Evolutionary conservation across 768 basidiomycete genomes (phyloP).

Genomic region (Dacryopinax primogenitus): DNA sequence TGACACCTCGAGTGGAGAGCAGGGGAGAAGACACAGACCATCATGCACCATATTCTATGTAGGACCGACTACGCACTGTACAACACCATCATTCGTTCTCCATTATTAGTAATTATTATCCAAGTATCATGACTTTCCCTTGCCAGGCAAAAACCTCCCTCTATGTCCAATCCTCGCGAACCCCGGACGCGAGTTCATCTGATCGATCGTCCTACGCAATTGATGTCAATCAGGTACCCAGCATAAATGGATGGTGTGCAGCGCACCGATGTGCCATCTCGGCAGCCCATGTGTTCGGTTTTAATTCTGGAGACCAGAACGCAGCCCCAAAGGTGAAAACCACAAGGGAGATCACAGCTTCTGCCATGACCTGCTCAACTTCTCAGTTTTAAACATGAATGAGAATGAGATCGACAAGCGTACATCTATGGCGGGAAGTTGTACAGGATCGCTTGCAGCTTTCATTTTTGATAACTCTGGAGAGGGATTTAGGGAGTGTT

Average conservation of each 20-base stretch:
- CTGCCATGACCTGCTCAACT: conserved; percentile 45
- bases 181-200: conserved; percentile 54
- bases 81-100: background rate
- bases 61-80: background rate
- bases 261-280: conserved; percentile 73
- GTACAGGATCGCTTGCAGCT: background rate
- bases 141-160: conserved; percentile 30
- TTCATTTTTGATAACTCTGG: conserved; percentile 6
- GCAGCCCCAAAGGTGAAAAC: conserved; percentile 61
- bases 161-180: conserved; percentile 54
- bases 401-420: background rate
- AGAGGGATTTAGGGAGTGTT: background rate
- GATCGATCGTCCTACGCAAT: conserved; percentile 48
- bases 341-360: conserved; percentile 50
- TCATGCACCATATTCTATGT: background rate
- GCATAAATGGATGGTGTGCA: conserved; percentile 4
- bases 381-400: background rate
- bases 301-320: conserved; percentile 52
- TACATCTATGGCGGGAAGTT: background rate
- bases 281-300: conserved; percentile 78
- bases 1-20: background rate
- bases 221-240: background rate
- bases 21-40: background rate
- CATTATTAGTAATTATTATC: background rate
- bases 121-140: conserved; percentile 26